A percentile compares a stretch with the other conserved stretches of the same genome.
These are phyloP conservation scores for Fusarium brevicatenulatum DNA, from an alignment of 2,329 filamentous ascomycete genomes.

Conservation along the genomic window DNA sequence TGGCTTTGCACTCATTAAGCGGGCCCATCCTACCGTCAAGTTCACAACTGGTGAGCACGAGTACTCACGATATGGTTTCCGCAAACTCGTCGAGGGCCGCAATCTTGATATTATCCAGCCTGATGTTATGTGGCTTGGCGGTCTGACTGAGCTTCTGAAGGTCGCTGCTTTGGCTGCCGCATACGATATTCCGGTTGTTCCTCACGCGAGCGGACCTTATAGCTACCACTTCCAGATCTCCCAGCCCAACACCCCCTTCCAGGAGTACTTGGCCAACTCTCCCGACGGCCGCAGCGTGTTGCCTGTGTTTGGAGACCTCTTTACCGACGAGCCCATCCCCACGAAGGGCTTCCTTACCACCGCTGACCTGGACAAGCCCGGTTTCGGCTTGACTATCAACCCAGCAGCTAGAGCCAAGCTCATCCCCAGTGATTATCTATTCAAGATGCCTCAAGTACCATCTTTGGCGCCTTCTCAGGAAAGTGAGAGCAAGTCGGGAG, in stretches of 20 bases:
- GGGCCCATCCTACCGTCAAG: conserved; percentile 87
- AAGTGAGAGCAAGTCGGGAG: conserved; percentile 27
- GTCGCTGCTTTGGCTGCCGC: conserved; percentile 89
- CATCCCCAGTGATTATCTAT: conserved; percentile 77
- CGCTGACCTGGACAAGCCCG: conserved; percentile 84
- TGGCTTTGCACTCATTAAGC: conserved; percentile 89
- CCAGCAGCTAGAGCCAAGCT: conserved; percentile 76
- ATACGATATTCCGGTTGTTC: conserved; percentile 93
- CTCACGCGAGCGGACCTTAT: conserved; percentile 94
- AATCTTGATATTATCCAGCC: conserved; percentile 95
- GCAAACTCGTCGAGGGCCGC: conserved; percentile 89
- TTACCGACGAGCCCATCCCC: conserved; percentile 90
- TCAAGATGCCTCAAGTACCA: conserved; percentile 71
- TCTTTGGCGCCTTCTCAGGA: conserved; percentile 51
- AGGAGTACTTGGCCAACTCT: conserved; percentile 95
- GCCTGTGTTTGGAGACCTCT: conserved; percentile 92
- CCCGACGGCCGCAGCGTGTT: conserved; percentile 89
- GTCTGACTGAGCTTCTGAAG: conserved; percentile 90
- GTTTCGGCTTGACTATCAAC: conserved; percentile 89
- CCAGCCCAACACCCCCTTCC: conserved; percentile 92
- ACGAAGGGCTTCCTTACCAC: conserved; percentile 83
- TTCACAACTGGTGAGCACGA: conserved; percentile 98
- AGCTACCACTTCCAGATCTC: conserved; percentile 97
- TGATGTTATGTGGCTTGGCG: conserved; percentile 97
- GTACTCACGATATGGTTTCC: conserved; percentile 93